phyloP scores from a whole-genome alignment of 441 rosid genomes.

The Biscutella laevigata region DNA sequence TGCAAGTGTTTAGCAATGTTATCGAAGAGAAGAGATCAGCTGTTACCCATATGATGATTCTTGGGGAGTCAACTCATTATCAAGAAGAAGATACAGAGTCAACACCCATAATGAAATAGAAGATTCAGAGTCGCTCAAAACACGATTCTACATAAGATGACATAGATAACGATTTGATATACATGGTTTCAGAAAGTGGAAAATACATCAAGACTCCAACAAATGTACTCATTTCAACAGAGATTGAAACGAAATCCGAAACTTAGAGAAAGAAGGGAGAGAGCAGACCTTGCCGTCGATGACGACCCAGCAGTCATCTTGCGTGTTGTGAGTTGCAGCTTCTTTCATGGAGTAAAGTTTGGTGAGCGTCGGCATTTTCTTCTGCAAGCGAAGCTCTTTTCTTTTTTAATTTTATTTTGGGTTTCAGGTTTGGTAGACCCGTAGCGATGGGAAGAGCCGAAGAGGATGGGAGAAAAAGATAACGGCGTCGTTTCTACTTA shows the following conservation, averaged over 20 bases:
- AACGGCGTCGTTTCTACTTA: not conserved
- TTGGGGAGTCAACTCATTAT: not conserved
- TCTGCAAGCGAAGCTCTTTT: not conserved
- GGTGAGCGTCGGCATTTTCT: constrained; percentile 60
- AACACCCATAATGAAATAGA: not conserved
- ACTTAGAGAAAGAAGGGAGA: not conserved
- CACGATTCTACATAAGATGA: not conserved
- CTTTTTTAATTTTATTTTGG: not conserved
- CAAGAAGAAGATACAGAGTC: not conserved
- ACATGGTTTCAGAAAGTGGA: not conserved
- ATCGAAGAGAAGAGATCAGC: not conserved
- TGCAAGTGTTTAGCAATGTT: constrained; percentile 14
- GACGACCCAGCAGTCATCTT: constrained; percentile 85
- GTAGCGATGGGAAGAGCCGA: not conserved
- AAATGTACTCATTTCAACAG: not conserved
- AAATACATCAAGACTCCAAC: not conserved
- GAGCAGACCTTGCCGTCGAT: constrained; percentile 59
- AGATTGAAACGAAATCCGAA: not conserved
- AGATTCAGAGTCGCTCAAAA: not conserved
- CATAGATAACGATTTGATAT: not conserved
- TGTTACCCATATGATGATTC: not conserved
- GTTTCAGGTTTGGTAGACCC: not conserved
- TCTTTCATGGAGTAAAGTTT: constrained; percentile 66
- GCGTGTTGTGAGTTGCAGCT: constrained; percentile 57
- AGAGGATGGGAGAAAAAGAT: not conserved